Evolutionary conservation across 176 grass and related monocot species (phyloP).

Genomic region (Echinochloa phyllopogon): DNA sequence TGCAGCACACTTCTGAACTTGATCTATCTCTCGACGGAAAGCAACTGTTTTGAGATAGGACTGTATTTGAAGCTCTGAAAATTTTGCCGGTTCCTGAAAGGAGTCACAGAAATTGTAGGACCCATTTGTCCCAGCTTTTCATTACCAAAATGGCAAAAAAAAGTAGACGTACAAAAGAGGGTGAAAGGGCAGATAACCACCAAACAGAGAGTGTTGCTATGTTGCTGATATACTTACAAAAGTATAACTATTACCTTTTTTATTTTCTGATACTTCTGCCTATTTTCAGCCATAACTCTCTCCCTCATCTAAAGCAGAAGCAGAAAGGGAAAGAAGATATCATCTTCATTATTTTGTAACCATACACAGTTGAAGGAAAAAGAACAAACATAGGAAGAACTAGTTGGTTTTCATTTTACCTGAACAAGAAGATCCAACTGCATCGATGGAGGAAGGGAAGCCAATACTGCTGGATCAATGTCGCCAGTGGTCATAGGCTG

Average conservation of each 20-base stretch:
- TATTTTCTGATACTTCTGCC: slow-evolving; percentile 97
- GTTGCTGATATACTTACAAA: slow-evolving; percentile 38
- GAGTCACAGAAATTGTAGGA: slow-evolving; percentile 7
- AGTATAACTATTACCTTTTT: slow-evolving; percentile 66
- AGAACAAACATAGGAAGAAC: slow-evolving; percentile 22
- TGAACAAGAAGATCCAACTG: slow-evolving; percentile 99
- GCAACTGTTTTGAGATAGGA: slow-evolving; percentile 99
- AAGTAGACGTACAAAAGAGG: background rate
- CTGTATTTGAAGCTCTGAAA: slow-evolving; percentile 98
- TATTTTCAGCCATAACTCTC: slow-evolving; percentile 97
- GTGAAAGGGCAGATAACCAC: background rate
- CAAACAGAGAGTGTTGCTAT: slow-evolving; percentile 21
- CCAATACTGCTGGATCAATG: slow-evolving; percentile 90
- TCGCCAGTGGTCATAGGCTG: slow-evolving; percentile 72
- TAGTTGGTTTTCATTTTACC: slow-evolving; percentile 45
- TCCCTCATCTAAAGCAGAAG: slow-evolving; percentile 86
- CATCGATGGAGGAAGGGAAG: slow-evolving; percentile 96
- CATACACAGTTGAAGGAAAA: slow-evolving; percentile 26
- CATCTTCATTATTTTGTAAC: slow-evolving; percentile 19
- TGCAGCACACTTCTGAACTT: slow-evolving; percentile 80
- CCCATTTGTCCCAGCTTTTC: background rate
- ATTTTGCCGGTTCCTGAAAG: slow-evolving; percentile 88
- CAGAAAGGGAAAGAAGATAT: slow-evolving; percentile 36
- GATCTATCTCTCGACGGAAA: slow-evolving; percentile 89
- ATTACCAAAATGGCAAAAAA: background rate